These are phyloP conservation scores for Canariomyces notabilis DNA, from an alignment of 2,329 filamentous ascomycete species.

Conservation along the genomic window DNA sequence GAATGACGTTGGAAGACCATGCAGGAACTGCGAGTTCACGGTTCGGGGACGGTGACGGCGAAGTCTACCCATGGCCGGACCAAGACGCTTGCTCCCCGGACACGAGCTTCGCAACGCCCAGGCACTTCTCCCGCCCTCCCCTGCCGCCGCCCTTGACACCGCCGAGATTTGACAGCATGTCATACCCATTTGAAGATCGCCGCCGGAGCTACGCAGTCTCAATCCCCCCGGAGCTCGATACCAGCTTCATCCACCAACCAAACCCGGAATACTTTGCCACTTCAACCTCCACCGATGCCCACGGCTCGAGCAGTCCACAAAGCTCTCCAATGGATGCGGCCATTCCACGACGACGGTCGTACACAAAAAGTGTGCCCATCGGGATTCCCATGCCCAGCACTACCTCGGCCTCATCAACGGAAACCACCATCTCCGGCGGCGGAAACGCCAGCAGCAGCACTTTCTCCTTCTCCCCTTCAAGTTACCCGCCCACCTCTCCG, in stretches of 20 bases:
- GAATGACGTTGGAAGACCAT: background rate
- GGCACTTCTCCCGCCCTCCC: slow-evolving; percentile 28
- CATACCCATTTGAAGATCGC: slow-evolving; percentile 41
- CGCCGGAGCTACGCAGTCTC: slow-evolving; percentile 32
- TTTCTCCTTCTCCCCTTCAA: slow-evolving; percentile 40
- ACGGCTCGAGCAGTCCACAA: slow-evolving; percentile 17
- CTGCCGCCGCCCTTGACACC: slow-evolving; percentile 47
- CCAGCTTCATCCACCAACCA: slow-evolving; percentile 43
- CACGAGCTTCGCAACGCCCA: slow-evolving; percentile 11
- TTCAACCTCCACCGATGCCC: slow-evolving; percentile 24
- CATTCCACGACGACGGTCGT: slow-evolving; percentile 19
- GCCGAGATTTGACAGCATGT: slow-evolving; percentile 38
- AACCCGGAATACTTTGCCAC: slow-evolving; percentile 44
- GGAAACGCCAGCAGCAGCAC: no score
- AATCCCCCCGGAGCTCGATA: slow-evolving; percentile 32
- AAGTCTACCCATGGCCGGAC: background rate
- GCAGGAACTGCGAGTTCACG: background rate
- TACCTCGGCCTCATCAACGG: slow-evolving; percentile 11
- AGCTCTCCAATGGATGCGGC: slow-evolving; percentile 8
- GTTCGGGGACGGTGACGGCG: slow-evolving; percentile 2
- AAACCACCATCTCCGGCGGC: slow-evolving; percentile 13
- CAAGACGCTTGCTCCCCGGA: background rate
- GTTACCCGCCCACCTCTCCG: slow-evolving; percentile 45
- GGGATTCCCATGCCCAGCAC: slow-evolving; percentile 19
- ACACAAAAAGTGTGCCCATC: slow-evolving; percentile 23